These are phyloP conservation scores for Emmonsia crescens DNA, from an alignment of 2,329 filamentous ascomycete genomes.

Conservation along the genomic window DNA sequence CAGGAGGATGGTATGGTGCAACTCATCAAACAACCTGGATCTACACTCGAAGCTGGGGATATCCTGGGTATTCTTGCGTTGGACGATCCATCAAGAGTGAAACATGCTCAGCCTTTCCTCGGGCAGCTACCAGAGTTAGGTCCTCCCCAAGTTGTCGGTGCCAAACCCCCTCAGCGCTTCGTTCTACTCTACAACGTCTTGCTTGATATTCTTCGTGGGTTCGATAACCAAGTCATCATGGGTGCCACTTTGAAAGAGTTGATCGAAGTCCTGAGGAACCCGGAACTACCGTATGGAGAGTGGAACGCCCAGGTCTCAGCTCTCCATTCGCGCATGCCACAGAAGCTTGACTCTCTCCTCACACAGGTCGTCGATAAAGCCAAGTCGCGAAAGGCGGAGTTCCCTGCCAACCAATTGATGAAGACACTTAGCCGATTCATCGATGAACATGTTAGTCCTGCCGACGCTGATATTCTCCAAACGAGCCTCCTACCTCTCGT, in stretches of 20 bases:
- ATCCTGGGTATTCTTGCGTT: slow-evolving; percentile 95
- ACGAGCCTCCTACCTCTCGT: slow-evolving; percentile 63
- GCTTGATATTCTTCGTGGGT: slow-evolving; percentile 79
- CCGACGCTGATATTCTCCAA: slow-evolving; percentile 64
- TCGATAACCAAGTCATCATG: slow-evolving; percentile 98
- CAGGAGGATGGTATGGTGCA: slow-evolving; percentile 94
- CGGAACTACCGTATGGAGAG: slow-evolving; percentile 88
- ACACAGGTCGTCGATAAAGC: slow-evolving; percentile 78
- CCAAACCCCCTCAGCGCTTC: slow-evolving; percentile 85
- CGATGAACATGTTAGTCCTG: slow-evolving; percentile 66
- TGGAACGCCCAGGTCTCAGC: slow-evolving; percentile 95
- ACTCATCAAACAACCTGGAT: slow-evolving; percentile 96
- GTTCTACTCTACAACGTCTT: slow-evolving; percentile 65
- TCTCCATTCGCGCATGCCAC: slow-evolving; percentile 92
- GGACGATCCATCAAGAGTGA: slow-evolving; percentile 90
- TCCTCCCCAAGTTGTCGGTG: slow-evolving; percentile 74
- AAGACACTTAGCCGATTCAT: slow-evolving; percentile 83
- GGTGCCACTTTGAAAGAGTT: slow-evolving; percentile 72
- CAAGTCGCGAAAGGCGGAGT: slow-evolving; percentile 67
- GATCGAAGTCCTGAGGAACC: slow-evolving; percentile 78
- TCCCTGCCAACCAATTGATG: slow-evolving; percentile 76
- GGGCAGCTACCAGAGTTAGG: slow-evolving; percentile 83
- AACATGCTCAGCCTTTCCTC: slow-evolving; percentile 89
- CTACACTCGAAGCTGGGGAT: slow-evolving; percentile 94
- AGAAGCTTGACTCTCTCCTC: slow-evolving; percentile 76